Percentiles rank a stretch among this genome's conserved stretches.
Evolutionary conservation across 2,329 filamentous ascomycete species (phyloP).

Genomic region (Exserohilum rostratum): DNA sequence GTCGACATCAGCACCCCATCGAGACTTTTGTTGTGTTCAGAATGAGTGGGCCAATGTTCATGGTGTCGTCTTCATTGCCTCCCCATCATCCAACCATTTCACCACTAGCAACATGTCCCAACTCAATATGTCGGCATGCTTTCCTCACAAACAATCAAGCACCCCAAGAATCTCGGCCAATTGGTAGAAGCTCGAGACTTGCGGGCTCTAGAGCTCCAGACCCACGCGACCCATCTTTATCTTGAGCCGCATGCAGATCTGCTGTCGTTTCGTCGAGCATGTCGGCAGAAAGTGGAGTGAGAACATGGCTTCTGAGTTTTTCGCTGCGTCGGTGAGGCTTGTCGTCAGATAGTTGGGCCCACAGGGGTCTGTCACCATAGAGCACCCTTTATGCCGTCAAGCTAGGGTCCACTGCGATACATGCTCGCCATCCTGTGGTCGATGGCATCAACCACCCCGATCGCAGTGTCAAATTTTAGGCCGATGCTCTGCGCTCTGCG

Average conservation of each 20-base stretch:
- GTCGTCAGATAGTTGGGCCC: conserved; percentile 15
- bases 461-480: conserved; percentile 8
- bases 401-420: conserved; percentile 12
- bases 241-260: conserved; percentile 13
- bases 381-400: conserved; percentile 3
- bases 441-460: conserved; percentile 12
- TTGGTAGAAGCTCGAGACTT: conserved; percentile 1
- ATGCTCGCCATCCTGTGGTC: conserved; percentile 5
- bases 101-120: too few species aligned
- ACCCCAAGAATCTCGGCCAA: not conserved
- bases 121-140: not conserved
- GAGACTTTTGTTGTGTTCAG: not conserved
- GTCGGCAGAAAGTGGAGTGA: conserved; percentile 5
- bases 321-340: conserved; percentile 10
- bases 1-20: not conserved
- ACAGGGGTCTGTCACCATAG: conserved; percentile 6
- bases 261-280: conserved; percentile 6
- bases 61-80: not conserved
- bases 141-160: not conserved
- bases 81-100: not conserved
- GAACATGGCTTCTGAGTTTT: conserved; percentile 5
- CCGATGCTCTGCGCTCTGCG: conserved; percentile 2
- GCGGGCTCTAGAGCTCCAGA: not conserved
- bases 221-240: conserved; percentile 9
- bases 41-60: not conserved